Evolutionary conservation across 2,329 filamentous ascomycete genomes (phyloP).

Genomic region (Huntiella abstrusa): DNA sequence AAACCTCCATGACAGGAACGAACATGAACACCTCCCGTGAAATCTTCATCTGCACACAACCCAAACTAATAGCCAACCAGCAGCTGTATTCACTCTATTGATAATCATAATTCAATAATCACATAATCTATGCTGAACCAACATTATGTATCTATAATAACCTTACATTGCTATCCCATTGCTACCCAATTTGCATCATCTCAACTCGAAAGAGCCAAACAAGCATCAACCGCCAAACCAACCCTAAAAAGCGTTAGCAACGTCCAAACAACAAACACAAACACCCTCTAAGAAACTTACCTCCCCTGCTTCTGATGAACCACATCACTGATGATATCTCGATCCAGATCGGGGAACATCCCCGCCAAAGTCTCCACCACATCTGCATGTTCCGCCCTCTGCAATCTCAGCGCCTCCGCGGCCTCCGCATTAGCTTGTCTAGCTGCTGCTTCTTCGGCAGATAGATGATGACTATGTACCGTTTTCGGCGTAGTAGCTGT

Average conservation of each 20-base stretch:
- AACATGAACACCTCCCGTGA: too few relatives aligned
- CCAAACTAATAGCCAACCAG: too few relatives aligned
- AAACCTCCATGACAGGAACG: too few relatives aligned
- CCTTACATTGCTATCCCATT: neutral
- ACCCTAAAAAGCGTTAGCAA: slow-evolving; percentile 34
- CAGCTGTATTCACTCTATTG: too few relatives aligned
- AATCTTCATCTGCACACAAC: too few relatives aligned
- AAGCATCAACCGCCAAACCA: slow-evolving; percentile 70
- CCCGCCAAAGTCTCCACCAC: slow-evolving; percentile 84
- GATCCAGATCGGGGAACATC: slow-evolving; percentile 93
- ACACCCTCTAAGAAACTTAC: slow-evolving; percentile 31
- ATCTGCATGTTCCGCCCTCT: slow-evolving; percentile 68
- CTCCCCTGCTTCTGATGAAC: slow-evolving; percentile 88
- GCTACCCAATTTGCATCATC: neutral
- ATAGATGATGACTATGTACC: slow-evolving; percentile 15
- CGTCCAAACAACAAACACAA: slow-evolving; percentile 3
- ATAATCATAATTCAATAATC: too few relatives aligned
- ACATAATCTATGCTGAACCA: too few relatives aligned
- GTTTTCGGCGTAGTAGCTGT: neutral
- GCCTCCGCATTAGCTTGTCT: slow-evolving; percentile 78
- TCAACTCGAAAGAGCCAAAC: slow-evolving; percentile 45
- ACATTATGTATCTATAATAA: too few relatives aligned
- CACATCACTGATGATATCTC: slow-evolving; percentile 89
- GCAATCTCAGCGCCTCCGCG: slow-evolving; percentile 69
- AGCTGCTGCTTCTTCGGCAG: slow-evolving; percentile 73